Evolutionary conservation across 2,329 filamentous ascomycete species (phyloP).

Genomic region (Talaromyces amestolkiae): DNA sequence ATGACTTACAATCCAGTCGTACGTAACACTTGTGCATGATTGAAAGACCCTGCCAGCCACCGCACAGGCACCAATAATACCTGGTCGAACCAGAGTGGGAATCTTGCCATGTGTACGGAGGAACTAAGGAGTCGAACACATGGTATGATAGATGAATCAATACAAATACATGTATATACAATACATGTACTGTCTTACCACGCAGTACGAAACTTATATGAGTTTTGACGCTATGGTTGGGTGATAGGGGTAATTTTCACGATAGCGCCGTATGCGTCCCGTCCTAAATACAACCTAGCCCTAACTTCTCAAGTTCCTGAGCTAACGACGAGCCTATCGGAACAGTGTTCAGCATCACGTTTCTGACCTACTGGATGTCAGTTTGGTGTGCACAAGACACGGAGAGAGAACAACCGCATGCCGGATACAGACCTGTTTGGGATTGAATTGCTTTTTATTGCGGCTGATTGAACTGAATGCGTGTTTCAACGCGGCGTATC

Average conservation of each 20-base stretch:
- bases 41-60: neutral
- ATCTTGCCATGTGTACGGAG: neutral
- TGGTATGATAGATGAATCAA: neutral
- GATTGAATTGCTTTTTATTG: constrained; percentile 41
- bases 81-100: neutral
- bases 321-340: constrained; percentile 11
- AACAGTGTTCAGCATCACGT: constrained; percentile 4
- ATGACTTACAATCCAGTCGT: neutral
- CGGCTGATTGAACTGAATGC: neutral
- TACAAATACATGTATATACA: constrained; percentile 3
- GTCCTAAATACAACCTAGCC: neutral
- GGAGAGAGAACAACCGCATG: neutral
- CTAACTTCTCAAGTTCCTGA: constrained; percentile 4
- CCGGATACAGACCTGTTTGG: constrained; percentile 12
- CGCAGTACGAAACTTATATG: neutral
- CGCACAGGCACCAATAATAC: neutral
- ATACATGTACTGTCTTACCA: neutral
- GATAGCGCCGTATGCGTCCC: neutral
- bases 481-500: neutral
- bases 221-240: neutral
- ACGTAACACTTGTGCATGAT: neutral
- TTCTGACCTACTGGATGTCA: constrained; percentile 6
- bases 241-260: fast-evolving
- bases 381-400: neutral
- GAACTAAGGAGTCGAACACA: neutral